Evolutionary conservation across 202 grass and related monocot genomes (phyloP).

Genomic region (Bolboschoenoplectus hybrid): DNA sequence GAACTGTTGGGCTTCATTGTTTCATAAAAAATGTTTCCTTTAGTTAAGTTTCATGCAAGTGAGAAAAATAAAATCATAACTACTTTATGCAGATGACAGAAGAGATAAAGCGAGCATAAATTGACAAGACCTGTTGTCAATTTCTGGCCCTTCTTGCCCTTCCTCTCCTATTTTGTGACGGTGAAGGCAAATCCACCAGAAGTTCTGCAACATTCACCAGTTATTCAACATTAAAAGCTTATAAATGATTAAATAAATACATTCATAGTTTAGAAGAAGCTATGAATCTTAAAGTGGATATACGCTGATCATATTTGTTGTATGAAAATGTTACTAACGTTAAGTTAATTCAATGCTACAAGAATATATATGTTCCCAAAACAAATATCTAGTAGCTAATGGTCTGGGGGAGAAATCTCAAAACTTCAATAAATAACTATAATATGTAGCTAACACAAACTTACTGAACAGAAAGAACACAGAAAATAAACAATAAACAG

Average conservation of each 20-base stretch:
- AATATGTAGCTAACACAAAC: too few relatives aligned
- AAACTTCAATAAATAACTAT: too few relatives aligned
- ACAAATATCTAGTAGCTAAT: background rate
- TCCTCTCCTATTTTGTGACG: background rate
- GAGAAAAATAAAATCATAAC: background rate
- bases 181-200: background rate
- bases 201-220: background rate
- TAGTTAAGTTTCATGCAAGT: too few relatives aligned
- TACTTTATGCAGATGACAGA: background rate
- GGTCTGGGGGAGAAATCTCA: background rate
- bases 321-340: too few relatives aligned
- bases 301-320: background rate
- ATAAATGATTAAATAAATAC: background rate
- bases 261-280: background rate
- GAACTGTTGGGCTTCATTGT: too few relatives aligned
- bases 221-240: background rate
- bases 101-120: background rate
- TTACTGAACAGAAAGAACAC: background rate
- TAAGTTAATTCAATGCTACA: background rate
- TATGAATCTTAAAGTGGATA: background rate
- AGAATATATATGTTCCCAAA: background rate
- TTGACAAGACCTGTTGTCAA: background rate
- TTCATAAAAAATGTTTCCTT: too few relatives aligned
- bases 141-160: background rate
- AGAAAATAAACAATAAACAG: background rate